Evolutionary conservation across 108 stramenopile genomes (phyloP).

Genomic region (Mayamaea pseudoterrestris): DNA sequence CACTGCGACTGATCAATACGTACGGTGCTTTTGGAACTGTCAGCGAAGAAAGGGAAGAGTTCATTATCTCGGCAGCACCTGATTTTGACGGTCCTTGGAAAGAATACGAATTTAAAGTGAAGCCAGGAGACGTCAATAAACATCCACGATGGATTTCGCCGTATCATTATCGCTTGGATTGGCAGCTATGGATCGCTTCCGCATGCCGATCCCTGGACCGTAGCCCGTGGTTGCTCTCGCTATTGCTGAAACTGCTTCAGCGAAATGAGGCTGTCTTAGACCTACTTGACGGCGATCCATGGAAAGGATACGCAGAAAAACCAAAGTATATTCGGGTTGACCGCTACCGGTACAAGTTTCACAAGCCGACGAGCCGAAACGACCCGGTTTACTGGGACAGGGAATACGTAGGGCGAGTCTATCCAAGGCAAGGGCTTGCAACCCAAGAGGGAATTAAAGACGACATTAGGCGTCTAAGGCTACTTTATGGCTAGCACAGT

Average conservation of each 20-base stretch:
- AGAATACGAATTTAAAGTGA: slow-evolving; percentile 55
- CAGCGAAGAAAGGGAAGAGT: slow-evolving; percentile 29
- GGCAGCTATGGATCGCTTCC: slow-evolving; percentile 57
- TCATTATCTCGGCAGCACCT: slow-evolving; percentile 33
- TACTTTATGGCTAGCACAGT: background rate
- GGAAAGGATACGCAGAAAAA: slow-evolving; percentile 3
- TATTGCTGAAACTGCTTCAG: slow-evolving; percentile 33
- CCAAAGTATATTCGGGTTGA: slow-evolving; percentile 54
- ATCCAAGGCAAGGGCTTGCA: slow-evolving; percentile 36
- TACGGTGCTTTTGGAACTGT: slow-evolving; percentile 57
- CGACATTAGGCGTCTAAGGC: slow-evolving; percentile 4
- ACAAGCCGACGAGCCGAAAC: slow-evolving; percentile 3
- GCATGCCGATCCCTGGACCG: slow-evolving; percentile 17
- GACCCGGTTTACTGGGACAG: slow-evolving; percentile 39
- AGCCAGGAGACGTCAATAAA: slow-evolving; percentile 34
- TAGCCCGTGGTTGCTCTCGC: slow-evolving; percentile 38
- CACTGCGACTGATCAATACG: slow-evolving; percentile 37
- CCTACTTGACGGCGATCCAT: slow-evolving; percentile 40
- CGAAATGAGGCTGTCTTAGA: slow-evolving; percentile 35
- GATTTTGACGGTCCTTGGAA: slow-evolving; percentile 34
- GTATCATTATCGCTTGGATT: slow-evolving; percentile 54
- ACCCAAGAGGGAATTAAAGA: slow-evolving; percentile 20
- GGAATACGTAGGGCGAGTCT: slow-evolving; percentile 27
- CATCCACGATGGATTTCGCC: slow-evolving; percentile 35
- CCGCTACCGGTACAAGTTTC: slow-evolving; percentile 37